Percentiles rank a stretch among this genome's conserved stretches.
Evolutionary conservation across 2,329 filamentous ascomycete species (phyloP).

Genomic region (Chaetomium sp.): DNA sequence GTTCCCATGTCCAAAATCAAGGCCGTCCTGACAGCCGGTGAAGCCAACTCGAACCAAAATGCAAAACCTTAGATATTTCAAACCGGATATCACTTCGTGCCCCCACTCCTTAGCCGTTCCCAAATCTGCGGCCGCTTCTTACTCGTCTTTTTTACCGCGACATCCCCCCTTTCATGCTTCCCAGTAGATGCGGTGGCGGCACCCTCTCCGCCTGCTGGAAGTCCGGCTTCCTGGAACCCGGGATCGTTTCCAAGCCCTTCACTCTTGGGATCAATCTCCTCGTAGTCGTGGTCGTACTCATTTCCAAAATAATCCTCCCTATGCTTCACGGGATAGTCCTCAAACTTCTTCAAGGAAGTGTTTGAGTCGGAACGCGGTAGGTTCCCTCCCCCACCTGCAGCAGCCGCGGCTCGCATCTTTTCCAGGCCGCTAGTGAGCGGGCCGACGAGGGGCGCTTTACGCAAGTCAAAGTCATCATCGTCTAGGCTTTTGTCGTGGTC

Average conservation of each 20-base stretch:
- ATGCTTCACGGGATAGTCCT: conserved; percentile 20
- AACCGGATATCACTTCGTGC: conserved; percentile 8
- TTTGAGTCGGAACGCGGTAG: not conserved
- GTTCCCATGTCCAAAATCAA: not conserved
- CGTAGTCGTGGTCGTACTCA: conserved; percentile 24
- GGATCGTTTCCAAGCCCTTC: conserved; percentile 45
- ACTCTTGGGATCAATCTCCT: conserved; percentile 40
- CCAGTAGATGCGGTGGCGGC: not conserved
- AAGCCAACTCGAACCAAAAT: not conserved
- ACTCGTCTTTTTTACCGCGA: conserved; percentile 7
- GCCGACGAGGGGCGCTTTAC: conserved; percentile 27
- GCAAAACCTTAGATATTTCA: not conserved
- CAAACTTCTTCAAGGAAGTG: not conserved
- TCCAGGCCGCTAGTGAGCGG: conserved; percentile 29
- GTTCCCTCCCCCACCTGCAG: conserved; percentile 13
- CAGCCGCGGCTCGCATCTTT: conserved; percentile 25
- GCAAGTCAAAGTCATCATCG: conserved; percentile 19
- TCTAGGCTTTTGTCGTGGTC: conserved; percentile 20
- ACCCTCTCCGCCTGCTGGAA: not conserved
- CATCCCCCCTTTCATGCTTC: conserved; percentile 10
- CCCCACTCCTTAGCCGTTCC: conserved; percentile 18
- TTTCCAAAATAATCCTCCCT: conserved; percentile 8
- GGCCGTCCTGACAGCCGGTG: not conserved
- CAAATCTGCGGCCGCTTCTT: conserved; percentile 19
- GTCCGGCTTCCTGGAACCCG: conserved; percentile 24